These are phyloP conservation scores for Sambucus nigra DNA, from an alignment of 129 eudicot genomes.

Conservation along the genomic window DNA sequence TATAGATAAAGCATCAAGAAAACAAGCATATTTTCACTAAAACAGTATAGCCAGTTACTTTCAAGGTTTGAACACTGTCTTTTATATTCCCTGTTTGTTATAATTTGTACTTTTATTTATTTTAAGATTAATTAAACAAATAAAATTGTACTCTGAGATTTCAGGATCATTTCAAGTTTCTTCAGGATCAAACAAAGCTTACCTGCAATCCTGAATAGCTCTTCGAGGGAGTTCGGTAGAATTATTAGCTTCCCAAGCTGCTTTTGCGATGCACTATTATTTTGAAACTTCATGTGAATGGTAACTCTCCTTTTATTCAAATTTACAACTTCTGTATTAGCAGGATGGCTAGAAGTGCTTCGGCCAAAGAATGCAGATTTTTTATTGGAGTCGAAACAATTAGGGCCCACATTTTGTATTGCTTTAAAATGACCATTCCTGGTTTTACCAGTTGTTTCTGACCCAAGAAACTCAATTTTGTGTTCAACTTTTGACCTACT, in stretches of 20 bases:
- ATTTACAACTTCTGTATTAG: constrained; percentile 20
- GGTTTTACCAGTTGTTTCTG: constrained; percentile 19
- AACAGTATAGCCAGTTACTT: neutral
- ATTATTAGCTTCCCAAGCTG: constrained; percentile 54
- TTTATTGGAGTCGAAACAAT: constrained; percentile 20
- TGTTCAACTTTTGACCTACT: constrained; percentile 25
- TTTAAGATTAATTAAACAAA: constrained; percentile 1
- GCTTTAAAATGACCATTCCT: constrained; percentile 13
- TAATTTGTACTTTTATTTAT: neutral
- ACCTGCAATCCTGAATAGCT: constrained; percentile 67
- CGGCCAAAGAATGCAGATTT: constrained; percentile 22
- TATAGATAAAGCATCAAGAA: constrained; percentile 10
- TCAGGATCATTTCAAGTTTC: constrained; percentile 3
- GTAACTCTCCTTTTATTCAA: constrained; percentile 55
- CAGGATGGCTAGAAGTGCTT: constrained; percentile 23
- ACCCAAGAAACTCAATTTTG: constrained; percentile 28
- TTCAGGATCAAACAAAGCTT: constrained; percentile 21
- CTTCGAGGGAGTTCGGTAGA: constrained; percentile 78
- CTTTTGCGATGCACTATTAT: constrained; percentile 16
- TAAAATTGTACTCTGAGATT: constrained; percentile 8
- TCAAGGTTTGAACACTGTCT: neutral
- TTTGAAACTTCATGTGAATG: constrained; percentile 48
- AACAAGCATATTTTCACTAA: neutral
- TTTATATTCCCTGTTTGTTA: neutral
- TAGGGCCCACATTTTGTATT: constrained; percentile 16